A percentile compares a stretch with the other conserved stretches of the same genome.
These are phyloP conservation scores for Rosa lucieae DNA, from an alignment of 306 rosid species.

Conservation along the genomic window DNA sequence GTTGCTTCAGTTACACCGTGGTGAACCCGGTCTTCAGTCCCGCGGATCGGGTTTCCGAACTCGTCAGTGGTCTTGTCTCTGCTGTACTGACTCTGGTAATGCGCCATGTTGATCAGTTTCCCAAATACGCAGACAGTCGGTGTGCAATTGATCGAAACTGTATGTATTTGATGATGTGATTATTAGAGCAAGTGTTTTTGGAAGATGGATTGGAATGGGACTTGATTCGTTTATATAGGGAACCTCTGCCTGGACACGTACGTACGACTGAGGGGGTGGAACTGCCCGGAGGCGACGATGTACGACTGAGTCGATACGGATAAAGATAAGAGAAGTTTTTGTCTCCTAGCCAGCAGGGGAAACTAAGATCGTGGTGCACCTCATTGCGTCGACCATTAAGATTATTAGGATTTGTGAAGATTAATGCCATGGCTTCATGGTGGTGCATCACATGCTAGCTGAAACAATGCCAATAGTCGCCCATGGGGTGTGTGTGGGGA, in stretches of 20 bases:
- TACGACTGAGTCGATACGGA: background rate
- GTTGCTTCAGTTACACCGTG: too few relatives aligned
- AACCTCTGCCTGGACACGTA: background rate
- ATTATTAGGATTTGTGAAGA: constrained; percentile 78
- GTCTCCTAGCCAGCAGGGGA: background rate
- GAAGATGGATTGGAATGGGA: background rate
- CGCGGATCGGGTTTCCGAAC: background rate
- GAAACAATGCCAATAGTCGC: constrained; percentile 69
- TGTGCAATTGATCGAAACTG: background rate
- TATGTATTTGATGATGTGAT: background rate
- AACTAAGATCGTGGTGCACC: constrained; percentile 63
- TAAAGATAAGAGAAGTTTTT: background rate
- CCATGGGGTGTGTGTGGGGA: constrained; percentile 79
- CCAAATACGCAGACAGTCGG: background rate
- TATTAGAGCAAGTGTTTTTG: background rate
- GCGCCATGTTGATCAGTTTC: background rate
- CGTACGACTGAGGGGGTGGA: background rate
- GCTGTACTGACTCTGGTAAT: background rate
- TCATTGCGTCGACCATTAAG: constrained; percentile 55
- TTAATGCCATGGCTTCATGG: constrained; percentile 64
- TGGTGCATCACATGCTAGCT: constrained; percentile 39
- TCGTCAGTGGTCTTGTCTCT: background rate
- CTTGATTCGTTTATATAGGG: background rate
- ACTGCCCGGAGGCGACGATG: background rate
- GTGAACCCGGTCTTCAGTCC: background rate